Base-by-base conservation (phyloP, 495 filamentous ascomycete species). In the Astrothelium subdiscretum region DNA sequence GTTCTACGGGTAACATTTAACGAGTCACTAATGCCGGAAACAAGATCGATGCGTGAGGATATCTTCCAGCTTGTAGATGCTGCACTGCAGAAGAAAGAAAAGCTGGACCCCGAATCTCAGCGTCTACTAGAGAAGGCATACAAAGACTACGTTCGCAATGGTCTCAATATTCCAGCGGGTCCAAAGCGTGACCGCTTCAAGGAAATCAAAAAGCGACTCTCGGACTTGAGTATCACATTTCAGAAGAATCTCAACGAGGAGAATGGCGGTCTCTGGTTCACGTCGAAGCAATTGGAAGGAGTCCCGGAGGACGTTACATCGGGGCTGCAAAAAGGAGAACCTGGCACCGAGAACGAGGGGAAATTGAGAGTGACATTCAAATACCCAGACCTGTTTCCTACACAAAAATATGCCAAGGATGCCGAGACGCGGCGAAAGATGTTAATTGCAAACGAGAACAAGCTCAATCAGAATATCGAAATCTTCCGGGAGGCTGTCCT, bases 401-500 rank as follows among this genome's bases (percentile, higher is more conserved):
- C 81, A 1, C 75, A 84, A 69, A 86, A 86, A 71, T 87, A 87
- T 68, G 74, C 76, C 48, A 82, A 71, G 69, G 81, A 83, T 60
- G 66, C 78, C 24, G 81, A 84, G 64, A 83, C 77, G 31, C 79
- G 85, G 12, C 77, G 79, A 65, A 74, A 77, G 65, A 73, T 87
- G 13, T 81, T 80, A 69, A 76, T 87, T 44, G 77, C 75, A 57
- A 86, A 87, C 66, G 85, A 87, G 75, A 91, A 91, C 75, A 88
- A 90, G 83, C 89, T 85, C 75, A 92, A 92, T 69, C 76, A 89
- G 70, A 98, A 98, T 68, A 82, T 86, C 5, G 82, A 86, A 0
- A 77, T 98, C 20, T 97, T 98, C 80, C 83, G 80, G 61, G 94
- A 97, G 73, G 83, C 91, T 1, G 82, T 98, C 54, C 73, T 92